Evolutionary conservation across 768 basidiomycete species (phyloP).

Genomic region (Gymnopilus junonius): DNA sequence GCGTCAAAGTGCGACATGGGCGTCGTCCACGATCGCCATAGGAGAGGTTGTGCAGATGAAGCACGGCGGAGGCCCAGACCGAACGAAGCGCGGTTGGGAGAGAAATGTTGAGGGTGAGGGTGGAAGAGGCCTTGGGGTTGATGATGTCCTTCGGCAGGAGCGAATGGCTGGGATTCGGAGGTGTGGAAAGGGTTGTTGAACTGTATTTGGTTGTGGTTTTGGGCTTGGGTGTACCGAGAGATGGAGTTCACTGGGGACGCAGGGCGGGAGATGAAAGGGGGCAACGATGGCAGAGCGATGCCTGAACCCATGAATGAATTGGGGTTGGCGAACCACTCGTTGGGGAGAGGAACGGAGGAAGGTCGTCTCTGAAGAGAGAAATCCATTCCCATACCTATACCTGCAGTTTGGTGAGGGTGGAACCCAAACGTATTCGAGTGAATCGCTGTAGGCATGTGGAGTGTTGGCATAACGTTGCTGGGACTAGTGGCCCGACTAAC

Average conservation of each 20-base stretch:
- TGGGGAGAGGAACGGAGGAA: conserved; percentile 67
- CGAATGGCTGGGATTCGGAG: not conserved
- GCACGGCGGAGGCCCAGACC: conserved; percentile 16
- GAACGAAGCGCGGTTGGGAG: conserved; percentile 6
- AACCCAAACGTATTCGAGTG: not conserved
- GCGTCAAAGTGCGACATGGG: not conserved
- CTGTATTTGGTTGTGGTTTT: not conserved
- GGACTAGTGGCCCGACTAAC: not conserved
- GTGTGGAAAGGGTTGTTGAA: conserved; percentile 12
- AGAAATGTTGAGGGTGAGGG: conserved; percentile 16
- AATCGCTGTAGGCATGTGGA: conserved; percentile 1
- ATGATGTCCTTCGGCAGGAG: conserved; percentile 2
- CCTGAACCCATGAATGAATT: conserved; percentile 23
- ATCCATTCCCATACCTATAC: conserved; percentile 8
- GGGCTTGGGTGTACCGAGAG: not conserved
- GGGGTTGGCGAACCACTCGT: conserved; percentile 39
- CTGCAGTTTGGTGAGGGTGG: not conserved
- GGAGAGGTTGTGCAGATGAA: conserved; percentile 16
- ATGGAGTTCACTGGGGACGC: conserved; percentile 14
- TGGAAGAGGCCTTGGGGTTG: conserved; percentile 6
- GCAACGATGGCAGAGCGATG: conserved; percentile 48
- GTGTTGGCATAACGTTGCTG: not conserved
- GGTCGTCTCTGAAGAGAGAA: conserved; percentile 50
- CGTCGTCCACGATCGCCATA: conserved; percentile 18
- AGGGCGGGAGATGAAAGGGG: conserved; percentile 42